Evolutionary conservation across 768 basidiomycete genomes (phyloP).

Genomic region (Podaxis mareebaensis): DNA sequence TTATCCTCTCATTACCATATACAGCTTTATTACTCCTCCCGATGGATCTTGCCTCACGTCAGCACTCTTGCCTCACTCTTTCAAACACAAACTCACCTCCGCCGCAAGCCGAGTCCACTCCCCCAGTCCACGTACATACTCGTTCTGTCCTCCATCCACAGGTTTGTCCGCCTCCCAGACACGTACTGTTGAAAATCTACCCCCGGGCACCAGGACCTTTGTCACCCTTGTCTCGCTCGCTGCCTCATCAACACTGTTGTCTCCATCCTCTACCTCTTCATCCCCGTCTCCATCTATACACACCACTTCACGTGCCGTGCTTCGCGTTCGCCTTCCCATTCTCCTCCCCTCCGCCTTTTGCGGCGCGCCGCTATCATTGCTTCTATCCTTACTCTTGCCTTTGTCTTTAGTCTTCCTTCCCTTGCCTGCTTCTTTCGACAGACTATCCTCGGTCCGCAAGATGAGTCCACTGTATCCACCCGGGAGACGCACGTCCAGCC

Average conservation of each 20-base stretch:
- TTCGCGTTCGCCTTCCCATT: neutral
- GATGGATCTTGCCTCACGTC: slow-evolving; percentile 1
- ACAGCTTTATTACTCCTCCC: slow-evolving; percentile 11
- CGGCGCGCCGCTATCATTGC: too few species aligned
- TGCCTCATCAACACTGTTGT: slow-evolving; percentile 28
- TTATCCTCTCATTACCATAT: neutral
- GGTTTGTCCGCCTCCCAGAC: slow-evolving; percentile 77
- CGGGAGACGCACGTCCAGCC: slow-evolving; percentile 61
- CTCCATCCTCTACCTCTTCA: neutral
- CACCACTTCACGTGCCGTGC: neutral
- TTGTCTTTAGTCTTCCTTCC: neutral
- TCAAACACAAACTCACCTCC: slow-evolving; percentile 45
- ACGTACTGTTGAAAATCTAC: slow-evolving; percentile 66
- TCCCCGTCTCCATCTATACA: neutral
- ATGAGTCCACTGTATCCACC: slow-evolving; percentile 69
- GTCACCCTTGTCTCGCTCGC: neutral
- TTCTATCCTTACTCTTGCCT: neutral
- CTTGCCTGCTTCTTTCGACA: neutral
- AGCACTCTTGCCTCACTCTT: too few species aligned
- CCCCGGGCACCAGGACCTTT: slow-evolving; percentile 40
- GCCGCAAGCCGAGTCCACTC: slow-evolving; percentile 72
- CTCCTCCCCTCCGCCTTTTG: neutral
- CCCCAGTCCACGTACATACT: slow-evolving; percentile 63
- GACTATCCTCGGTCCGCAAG: slow-evolving; percentile 28
- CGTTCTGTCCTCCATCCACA: slow-evolving; percentile 68